Evolutionary conservation across 768 basidiomycete genomes (phyloP), one percentile per base, ranked within the genome.

Genomic region (Melanogaster broomeanus): DNA sequence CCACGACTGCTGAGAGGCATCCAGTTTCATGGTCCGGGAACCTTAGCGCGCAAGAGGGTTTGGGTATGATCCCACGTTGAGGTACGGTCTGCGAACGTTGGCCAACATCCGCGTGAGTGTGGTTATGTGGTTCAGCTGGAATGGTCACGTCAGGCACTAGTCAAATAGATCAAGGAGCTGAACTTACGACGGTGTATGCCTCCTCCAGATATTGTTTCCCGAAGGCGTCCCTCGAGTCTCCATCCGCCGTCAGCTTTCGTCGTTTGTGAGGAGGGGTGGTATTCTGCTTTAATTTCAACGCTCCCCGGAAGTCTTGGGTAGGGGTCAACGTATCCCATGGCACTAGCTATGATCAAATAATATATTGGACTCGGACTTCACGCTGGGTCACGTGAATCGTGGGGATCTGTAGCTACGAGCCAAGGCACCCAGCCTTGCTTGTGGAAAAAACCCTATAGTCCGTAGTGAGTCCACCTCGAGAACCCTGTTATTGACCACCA

Each of bases 71-170:
- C 90, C 83, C 54, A 93, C 76, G 61, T 87, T 90, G 60, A 98
- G 77, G 74, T 99, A 99, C 25, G 95, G 84, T 48, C 87, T 85
- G 13, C 94, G 85, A 52, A 98, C 82, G 50, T 79, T 77, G 30
- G 77, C 66, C 38, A 98, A 79, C 80, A 95, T 86, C 41, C 79
- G 80, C 24, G 79, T 80, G 51, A 93, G 71, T 5, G 83, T 83
- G 54, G 73, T 78, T 49, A 92, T 86, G 57, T 90, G 88, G 56
- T 81, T 83, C 24, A 93, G 71, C 91, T 93, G 51, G 19, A 31
- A 31, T 52, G 10, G 43, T 40, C 24, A 35, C 33, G 25, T 55
- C 42, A 55, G 51, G 25, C 25, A 22, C 22, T 10, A 37, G 35
- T 31, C 33, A 8, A 16, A 25, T 27, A 18, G 34, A 21, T 21